phyloP scores from a whole-genome alignment of 805 yeast genomes.

The Hanseniaspora hatyaiensis region DNA sequence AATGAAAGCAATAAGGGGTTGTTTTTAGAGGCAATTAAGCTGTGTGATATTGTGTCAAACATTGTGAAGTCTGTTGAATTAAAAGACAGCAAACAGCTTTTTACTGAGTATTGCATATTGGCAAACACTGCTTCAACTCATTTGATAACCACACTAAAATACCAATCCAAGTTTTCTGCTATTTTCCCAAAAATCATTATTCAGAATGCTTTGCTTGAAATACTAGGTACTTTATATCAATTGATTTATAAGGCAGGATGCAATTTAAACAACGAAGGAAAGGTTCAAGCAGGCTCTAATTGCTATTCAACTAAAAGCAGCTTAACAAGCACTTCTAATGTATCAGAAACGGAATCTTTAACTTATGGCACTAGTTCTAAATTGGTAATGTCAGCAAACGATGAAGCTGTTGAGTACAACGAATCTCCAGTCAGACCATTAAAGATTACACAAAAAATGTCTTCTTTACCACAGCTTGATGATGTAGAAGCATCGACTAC shows the following conservation, averaged over 20 bases:
- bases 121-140: conserved; percentile 56
- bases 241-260: conserved; percentile 28
- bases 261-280: not conserved
- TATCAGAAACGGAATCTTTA: too few relatives aligned
- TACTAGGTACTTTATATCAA: conserved; percentile 49
- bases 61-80: conserved; percentile 24
- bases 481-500: not conserved
- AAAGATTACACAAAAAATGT: conserved; percentile 50
- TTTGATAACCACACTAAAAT: conserved; percentile 58
- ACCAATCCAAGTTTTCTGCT: conserved; percentile 46
- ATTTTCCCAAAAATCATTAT: conserved; percentile 53
- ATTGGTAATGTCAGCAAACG: not conserved
- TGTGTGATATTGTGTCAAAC: conserved; percentile 33
- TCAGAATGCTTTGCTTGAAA: conserved; percentile 59
- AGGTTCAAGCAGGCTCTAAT: not conserved
- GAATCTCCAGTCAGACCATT: conserved; percentile 52
- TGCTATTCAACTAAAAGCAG: not conserved
- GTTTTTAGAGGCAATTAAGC: conserved; percentile 41
- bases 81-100: conserved; percentile 13
- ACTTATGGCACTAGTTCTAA: too few relatives aligned
- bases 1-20: conserved; percentile 31
- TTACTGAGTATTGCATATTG: conserved; percentile 33
- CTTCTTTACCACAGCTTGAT: not conserved
- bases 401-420: conserved; percentile 1
- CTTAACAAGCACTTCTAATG: not conserved